Percentiles rank a stretch among this genome's conserved stretches.
phyloP scores from a whole-genome alignment of 306 rosid species.

The Hippophae tibetana region DNA sequence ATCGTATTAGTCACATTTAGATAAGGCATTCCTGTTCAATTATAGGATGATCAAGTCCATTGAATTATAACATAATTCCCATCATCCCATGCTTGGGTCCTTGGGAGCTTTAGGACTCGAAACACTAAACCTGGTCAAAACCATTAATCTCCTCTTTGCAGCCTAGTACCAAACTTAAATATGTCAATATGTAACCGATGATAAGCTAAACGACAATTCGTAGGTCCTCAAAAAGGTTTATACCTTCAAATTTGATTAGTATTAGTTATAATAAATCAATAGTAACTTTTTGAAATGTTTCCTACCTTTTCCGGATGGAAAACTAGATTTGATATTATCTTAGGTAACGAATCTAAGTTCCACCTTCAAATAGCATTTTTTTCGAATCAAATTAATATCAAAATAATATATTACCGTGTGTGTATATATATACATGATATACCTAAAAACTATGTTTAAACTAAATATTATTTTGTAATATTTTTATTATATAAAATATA shows the following conservation, averaged over 20 bases:
- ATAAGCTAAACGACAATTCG: conserved; percentile 44
- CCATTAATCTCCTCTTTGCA: conserved; percentile 13
- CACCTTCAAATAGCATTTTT: no score
- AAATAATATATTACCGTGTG: no score
- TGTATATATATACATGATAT: no score
- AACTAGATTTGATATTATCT: conserved; percentile 8
- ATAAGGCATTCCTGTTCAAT: conserved; percentile 10
- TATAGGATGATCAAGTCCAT: conserved; percentile 6
- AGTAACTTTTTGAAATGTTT: conserved; percentile 1
- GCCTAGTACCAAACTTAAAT: conserved; percentile 22
- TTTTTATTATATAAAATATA: no score
- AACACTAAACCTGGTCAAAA: conserved; percentile 24
- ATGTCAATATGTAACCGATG: conserved; percentile 11
- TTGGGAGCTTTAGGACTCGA: conserved; percentile 12
- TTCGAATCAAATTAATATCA: no score
- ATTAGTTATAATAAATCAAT: conserved; percentile 6
- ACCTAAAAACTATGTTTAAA: no score
- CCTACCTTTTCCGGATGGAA: conserved; percentile 4
- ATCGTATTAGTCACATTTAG: no score
- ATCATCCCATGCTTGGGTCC: not conserved
- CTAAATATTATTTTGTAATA: no score
- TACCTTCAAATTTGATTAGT: not conserved
- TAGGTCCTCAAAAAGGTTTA: conserved; percentile 17
- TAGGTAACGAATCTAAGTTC: no score
- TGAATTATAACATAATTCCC: conserved; percentile 19